phyloP scores from a whole-genome alignment of 257 asterid species.

The Nicotiana attenuata region DNA sequence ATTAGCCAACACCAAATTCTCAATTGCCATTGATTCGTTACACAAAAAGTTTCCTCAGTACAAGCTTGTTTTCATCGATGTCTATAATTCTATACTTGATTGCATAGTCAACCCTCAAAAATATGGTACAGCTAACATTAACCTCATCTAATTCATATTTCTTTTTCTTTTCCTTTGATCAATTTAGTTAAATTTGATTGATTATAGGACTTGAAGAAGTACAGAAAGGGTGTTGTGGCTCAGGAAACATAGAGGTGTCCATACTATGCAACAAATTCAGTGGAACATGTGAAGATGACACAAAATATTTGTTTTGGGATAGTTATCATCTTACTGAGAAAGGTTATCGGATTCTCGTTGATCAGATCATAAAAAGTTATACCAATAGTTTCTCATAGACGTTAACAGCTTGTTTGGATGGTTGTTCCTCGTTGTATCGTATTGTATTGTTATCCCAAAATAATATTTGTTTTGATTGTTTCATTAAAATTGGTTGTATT shows the following conservation, averaged over 20 bases:
- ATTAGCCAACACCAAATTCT: constrained; percentile 31
- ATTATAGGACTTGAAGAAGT: constrained; percentile 32
- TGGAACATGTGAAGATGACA: constrained; percentile 24
- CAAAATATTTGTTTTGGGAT: no score
- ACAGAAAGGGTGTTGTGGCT: constrained; percentile 38
- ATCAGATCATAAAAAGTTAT: not conserved
- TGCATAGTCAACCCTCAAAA: constrained; percentile 24
- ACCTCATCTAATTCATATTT: not conserved
- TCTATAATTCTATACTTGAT: constrained; percentile 26
- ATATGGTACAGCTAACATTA: constrained; percentile 21
- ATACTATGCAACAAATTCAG: constrained; percentile 22
- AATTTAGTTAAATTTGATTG: not conserved
- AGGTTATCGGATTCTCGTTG: constrained; percentile 23
- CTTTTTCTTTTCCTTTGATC: not conserved
- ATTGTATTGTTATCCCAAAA: no score
- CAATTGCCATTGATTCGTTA: constrained; percentile 14
- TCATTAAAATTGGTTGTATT: no score
- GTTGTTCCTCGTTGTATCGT: no score
- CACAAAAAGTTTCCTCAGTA: constrained; percentile 15
- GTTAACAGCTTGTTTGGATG: not conserved
- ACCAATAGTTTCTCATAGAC: not conserved
- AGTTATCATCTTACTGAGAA: constrained; percentile 13
- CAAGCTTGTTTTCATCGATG: constrained; percentile 18
- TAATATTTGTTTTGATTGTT: no score
- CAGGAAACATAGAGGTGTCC: constrained; percentile 20